Evolutionary conservation across 2,329 filamentous ascomycete genomes (phyloP).

Genomic region (Cercospora sp.): DNA sequence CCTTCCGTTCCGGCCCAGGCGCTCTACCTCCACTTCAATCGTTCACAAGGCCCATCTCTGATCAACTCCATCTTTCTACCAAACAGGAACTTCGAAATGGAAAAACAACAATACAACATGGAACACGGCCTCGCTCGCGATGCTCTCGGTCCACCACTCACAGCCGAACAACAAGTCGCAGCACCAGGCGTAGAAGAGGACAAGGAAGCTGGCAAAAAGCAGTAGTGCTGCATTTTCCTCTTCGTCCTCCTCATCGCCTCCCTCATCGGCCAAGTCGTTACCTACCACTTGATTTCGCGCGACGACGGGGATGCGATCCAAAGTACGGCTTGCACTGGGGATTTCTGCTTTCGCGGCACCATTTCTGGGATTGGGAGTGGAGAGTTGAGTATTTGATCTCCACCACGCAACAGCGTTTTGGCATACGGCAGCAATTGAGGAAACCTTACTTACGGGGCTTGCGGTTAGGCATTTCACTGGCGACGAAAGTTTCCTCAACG

Average conservation of each 20-base stretch:
- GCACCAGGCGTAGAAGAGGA: background rate
- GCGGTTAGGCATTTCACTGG: constrained; percentile 54
- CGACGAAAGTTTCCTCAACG: constrained; percentile 56
- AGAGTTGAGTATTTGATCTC: background rate
- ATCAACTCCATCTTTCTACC: constrained; percentile 12
- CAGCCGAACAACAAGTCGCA: constrained; percentile 19
- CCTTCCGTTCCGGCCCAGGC: background rate
- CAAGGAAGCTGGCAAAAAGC: constrained; percentile 9
- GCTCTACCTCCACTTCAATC: background rate
- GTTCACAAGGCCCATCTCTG: background rate
- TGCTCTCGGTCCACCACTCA: constrained; percentile 5
- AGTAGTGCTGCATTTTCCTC: background rate
- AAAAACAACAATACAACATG: constrained; percentile 19
- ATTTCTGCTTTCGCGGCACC: background rate
- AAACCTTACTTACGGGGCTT: constrained; percentile 19
- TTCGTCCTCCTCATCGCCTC: background rate
- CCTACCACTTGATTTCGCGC: background rate
- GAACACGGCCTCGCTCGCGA: constrained; percentile 5
- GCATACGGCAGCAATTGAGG: too few species aligned
- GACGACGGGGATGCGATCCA: background rate
- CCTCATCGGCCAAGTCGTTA: background rate
- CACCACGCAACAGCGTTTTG: too few species aligned
- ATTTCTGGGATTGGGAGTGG: background rate
- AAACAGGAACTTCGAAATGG: constrained; percentile 39
- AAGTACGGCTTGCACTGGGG: background rate